Evolutionary conservation across 169 alveolate genomes (phyloP), one percentile per base, ranked within the genome.

Genomic region (Eimeria tenella): DNA sequence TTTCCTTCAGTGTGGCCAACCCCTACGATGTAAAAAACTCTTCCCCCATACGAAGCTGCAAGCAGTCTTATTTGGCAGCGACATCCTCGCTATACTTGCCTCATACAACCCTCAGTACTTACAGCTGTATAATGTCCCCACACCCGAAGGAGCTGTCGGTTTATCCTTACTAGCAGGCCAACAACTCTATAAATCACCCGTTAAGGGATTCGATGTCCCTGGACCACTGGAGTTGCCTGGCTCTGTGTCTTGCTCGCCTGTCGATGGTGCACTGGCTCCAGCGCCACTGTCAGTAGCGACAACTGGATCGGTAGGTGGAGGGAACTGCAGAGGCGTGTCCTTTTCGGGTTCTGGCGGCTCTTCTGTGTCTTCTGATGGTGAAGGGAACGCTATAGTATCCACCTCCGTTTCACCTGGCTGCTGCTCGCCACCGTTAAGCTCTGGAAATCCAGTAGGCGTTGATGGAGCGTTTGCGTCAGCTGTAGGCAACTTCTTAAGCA

Each of bases 381-480:
- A 60, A 42, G 91, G 63, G 10, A 62, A 62, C 53, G 49, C 91
- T 13, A 84, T 15, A 5, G 62, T 84, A 53, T 25, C 91, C 4
- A 21, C 17, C 13, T 56, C 81, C 25, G 79, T 10, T 0, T 25
- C 63, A 50, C 55, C 79, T 60, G 81, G 79, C 77, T 11, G 9
- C 31, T 13, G 77, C 11, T 13, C 1, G 31, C 77, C n/a, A 13
- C 49, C 42, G 4, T 25, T 15, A 56, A 31, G 79, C 50, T 62
- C 63, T 5, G 91, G 91, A n/a, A 84, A 84, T 19, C 70, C 70
- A n/a, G 75, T 17, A n/a, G 56, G 58, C 5, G 91, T 84, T 17
- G 81, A 84, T 3, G 91, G 91, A 50, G 91, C 91, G 25, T 84
- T 58, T 58, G 60, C 79, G 53, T 60, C 91, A 8, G 91, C 91